These are phyloP conservation scores for Colletotrichum navitas DNA, from an alignment of 2,329 filamentous ascomycete genomes.

Conservation along the genomic window DNA sequence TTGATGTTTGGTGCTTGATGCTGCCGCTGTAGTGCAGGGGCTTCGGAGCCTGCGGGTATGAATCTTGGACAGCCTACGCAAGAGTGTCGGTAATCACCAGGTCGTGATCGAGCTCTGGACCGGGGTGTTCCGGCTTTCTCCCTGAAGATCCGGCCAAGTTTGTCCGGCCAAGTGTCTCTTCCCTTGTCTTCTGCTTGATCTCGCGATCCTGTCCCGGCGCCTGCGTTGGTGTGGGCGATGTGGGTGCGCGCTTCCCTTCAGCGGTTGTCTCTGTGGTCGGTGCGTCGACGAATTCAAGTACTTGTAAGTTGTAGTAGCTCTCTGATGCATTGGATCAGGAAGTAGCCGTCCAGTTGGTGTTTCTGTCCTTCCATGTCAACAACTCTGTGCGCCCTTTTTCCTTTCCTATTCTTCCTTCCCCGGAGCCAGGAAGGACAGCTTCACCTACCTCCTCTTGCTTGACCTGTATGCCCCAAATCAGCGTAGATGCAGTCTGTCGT, in stretches of 20 bases:
- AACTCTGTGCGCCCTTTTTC: neutral
- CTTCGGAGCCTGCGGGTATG: conserved; percentile 24
- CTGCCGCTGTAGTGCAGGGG: conserved; percentile 11
- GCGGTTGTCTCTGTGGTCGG: conserved; percentile 1
- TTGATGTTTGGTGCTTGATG: neutral
- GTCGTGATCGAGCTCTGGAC: neutral
- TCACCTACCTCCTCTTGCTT: conserved; percentile 38
- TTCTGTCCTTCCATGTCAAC: conserved; percentile 28
- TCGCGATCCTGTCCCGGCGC: conserved; percentile 18
- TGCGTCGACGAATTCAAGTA: conserved; percentile 22
- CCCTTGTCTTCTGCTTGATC: conserved; percentile 11
- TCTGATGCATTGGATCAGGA: conserved; percentile 29
- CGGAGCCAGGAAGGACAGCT: neutral
- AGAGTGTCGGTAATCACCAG: conserved; percentile 1
- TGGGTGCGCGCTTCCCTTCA: neutral
- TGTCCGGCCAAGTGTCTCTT: neutral
- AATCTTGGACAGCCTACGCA: conserved; percentile 11
- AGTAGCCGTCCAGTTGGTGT: conserved; percentile 7
- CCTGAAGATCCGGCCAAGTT: neutral
- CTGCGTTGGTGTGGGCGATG: neutral
- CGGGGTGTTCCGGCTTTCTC: conserved; percentile 1
- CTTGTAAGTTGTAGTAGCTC: neutral
- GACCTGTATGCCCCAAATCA: neutral
- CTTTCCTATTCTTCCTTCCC: neutral
- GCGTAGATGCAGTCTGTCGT: neutral